Conservation (phyloP, 495 filamentous ascomycete species). For the Tuber aestivum region DNA sequence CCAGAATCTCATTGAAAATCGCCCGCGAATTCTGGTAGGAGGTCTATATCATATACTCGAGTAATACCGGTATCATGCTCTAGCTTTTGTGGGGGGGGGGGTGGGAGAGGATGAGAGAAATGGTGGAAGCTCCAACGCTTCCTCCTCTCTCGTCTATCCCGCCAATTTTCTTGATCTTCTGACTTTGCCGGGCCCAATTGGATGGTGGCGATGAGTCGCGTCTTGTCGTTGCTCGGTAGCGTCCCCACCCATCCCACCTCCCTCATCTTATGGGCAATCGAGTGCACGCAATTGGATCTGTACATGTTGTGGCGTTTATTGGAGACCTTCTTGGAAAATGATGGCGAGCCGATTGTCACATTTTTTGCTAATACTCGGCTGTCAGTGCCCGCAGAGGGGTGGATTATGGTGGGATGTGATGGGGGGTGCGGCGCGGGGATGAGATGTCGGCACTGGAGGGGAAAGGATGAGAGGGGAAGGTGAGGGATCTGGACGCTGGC, state of each 20-base stretch:
- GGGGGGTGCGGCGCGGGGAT: not conserved
- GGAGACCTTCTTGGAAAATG: not conserved
- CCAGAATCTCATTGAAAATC: not conserved
- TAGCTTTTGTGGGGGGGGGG: not conserved
- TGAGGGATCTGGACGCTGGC: not conserved
- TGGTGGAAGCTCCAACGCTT: not conserved
- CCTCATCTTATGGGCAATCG: not conserved
- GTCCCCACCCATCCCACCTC: not conserved
- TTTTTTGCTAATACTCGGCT: no score
- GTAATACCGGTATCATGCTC: not conserved
- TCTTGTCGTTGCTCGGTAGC: not conserved
- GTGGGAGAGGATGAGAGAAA: not conserved
- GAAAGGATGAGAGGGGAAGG: not conserved
- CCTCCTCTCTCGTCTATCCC: not conserved
- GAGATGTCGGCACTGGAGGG: not conserved
- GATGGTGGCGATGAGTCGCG: not conserved
- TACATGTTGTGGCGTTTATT: not conserved
- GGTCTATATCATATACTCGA: not conserved
- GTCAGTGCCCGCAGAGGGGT: not conserved
- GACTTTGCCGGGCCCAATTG: not conserved
- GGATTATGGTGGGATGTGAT: not conserved
- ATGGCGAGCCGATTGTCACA: not conserved
- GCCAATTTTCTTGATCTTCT: not conserved
- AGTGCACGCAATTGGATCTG: not conserved
- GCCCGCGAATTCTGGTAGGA: not conserved